phyloP scores from a whole-genome alignment of 768 basidiomycete species.

The Strobilomyces echinocephalus region DNA sequence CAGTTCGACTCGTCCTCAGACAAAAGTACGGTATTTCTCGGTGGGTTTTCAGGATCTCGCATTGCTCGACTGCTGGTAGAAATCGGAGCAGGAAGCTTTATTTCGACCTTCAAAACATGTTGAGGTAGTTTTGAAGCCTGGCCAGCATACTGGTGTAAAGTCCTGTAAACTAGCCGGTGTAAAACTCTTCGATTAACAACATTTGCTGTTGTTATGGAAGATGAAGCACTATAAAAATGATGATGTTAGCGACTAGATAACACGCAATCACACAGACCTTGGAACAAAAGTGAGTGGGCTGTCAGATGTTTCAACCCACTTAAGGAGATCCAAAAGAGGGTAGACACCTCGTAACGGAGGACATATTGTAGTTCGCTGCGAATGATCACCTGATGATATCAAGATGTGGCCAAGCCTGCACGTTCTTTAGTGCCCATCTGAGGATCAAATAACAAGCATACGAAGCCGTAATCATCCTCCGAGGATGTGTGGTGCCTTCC shows the following conservation, averaged over 20 bases:
- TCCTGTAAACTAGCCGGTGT: slow-evolving; percentile 48
- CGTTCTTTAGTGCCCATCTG: slow-evolving; percentile 3
- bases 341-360: slow-evolving; percentile 45
- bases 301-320: slow-evolving; percentile 39
- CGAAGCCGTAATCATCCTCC: slow-evolving; percentile 37
- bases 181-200: slow-evolving; percentile 33
- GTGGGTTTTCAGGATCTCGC: not conserved
- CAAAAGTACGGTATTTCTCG: not conserved
- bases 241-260: not conserved
- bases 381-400: slow-evolving; percentile 35
- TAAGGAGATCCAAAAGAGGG: slow-evolving; percentile 38
- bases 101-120: slow-evolving; percentile 38
- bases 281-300: slow-evolving; percentile 44
- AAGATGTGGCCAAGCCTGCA: slow-evolving; percentile 59
- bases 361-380: slow-evolving; percentile 35
- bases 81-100: slow-evolving; percentile 22
- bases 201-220: slow-evolving; percentile 28
- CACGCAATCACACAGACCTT: slow-evolving; percentile 35
- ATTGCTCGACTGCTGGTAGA: not conserved
- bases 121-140: slow-evolving; percentile 7
- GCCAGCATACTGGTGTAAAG: slow-evolving; percentile 20
- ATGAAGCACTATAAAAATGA: slow-evolving; percentile 35
- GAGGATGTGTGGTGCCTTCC: slow-evolving; percentile 1
- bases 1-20: not conserved
- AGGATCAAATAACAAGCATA: slow-evolving; percentile 15